Percentiles rank a stretch among this genome's conserved stretches.
These are phyloP conservation scores for Chlamydomonas schloesseri DNA, from an alignment of 139 green algal species.

Conservation along the genomic window DNA sequence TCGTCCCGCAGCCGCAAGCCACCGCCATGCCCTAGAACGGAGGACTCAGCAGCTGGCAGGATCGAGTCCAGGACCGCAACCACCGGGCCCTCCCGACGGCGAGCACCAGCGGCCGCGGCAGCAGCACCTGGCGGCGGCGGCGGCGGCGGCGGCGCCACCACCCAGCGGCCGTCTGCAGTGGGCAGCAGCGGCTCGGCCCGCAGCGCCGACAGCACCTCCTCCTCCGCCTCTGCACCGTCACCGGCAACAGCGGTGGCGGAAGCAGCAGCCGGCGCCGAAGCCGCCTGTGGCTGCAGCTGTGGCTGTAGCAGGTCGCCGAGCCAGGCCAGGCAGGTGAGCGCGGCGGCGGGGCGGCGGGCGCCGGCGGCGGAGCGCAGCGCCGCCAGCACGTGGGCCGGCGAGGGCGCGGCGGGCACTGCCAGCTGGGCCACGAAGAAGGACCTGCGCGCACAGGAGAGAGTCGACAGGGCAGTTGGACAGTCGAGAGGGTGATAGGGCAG, in stretches of 20 bases:
- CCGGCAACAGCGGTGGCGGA: too few relatives aligned
- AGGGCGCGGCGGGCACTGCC: background rate
- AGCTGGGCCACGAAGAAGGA: background rate
- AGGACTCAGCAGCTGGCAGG: background rate
- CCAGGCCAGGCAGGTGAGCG: constrained; percentile 13
- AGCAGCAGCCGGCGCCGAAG: background rate
- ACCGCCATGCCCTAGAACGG: too few relatives aligned
- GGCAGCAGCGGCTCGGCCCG: constrained; percentile 15
- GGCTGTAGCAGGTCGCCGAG: background rate
- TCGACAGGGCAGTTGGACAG: too few relatives aligned
- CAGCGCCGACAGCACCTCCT: background rate
- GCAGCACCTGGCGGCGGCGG: background rate
- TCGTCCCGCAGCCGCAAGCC: constrained; percentile 1
- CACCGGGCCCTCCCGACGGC: background rate
- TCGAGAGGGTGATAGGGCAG: too few relatives aligned
- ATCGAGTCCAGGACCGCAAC: background rate
- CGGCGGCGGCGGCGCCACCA: background rate
- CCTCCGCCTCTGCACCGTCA: background rate
- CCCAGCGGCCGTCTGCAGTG: constrained; percentile 29
- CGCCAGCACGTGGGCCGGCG: background rate
- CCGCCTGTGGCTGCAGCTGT: background rate
- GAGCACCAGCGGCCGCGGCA: background rate
- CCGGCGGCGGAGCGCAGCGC: background rate
- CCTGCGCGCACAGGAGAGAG: background rate
- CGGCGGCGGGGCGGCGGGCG: background rate